phyloP scores from a whole-genome alignment of 2,329 filamentous ascomycete species.

The Eutypella sp. region DNA sequence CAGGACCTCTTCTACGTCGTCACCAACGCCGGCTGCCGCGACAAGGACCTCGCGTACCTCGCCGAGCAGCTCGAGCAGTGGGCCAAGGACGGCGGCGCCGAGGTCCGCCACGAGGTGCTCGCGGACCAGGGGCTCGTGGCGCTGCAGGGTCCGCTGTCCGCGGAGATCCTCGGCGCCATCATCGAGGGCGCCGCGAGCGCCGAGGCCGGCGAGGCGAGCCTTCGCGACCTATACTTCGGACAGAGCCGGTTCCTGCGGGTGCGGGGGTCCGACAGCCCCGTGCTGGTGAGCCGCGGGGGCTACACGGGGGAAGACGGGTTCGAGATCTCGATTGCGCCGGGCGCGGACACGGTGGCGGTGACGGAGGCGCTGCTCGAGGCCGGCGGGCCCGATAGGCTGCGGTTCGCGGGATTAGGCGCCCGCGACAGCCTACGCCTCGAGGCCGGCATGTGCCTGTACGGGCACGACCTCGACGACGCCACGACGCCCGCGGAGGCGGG shows the following conservation, averaged over 20 bases:
- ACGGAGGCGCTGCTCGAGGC: constrained; percentile 65
- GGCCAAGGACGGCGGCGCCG: constrained; percentile 44
- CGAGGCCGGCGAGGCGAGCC: constrained; percentile 41
- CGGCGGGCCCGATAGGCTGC: constrained; percentile 57
- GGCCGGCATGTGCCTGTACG: constrained; percentile 98
- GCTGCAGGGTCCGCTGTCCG: constrained; percentile 78
- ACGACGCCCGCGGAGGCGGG: constrained; percentile 55
- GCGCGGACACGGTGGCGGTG: constrained; percentile 58
- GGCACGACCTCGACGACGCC: constrained; percentile 88
- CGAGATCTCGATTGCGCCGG: constrained; percentile 80
- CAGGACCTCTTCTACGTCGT: constrained; percentile 82
- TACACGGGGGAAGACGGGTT: constrained; percentile 99
- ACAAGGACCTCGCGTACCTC: constrained; percentile 81
- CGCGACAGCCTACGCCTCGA: constrained; percentile 90
- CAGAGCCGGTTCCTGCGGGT: constrained; percentile 63
- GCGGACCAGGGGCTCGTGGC: constrained; percentile 76
- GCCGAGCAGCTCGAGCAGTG: constrained; percentile 61
- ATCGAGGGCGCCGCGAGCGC: constrained; percentile 47
- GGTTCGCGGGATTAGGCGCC: constrained; percentile 82
- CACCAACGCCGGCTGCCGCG: constrained; percentile 86
- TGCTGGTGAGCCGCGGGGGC: constrained; percentile 81
- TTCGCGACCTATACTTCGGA: constrained; percentile 77
- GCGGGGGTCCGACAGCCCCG: constrained; percentile 38
- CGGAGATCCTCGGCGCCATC: constrained; percentile 60
- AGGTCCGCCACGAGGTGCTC: constrained; percentile 65